Percentiles rank a stretch among this genome's conserved stretches.
Evolutionary conservation across 1,284 basidiomycete genomes (phyloP).

Genomic region (Pascua sp.): DNA sequence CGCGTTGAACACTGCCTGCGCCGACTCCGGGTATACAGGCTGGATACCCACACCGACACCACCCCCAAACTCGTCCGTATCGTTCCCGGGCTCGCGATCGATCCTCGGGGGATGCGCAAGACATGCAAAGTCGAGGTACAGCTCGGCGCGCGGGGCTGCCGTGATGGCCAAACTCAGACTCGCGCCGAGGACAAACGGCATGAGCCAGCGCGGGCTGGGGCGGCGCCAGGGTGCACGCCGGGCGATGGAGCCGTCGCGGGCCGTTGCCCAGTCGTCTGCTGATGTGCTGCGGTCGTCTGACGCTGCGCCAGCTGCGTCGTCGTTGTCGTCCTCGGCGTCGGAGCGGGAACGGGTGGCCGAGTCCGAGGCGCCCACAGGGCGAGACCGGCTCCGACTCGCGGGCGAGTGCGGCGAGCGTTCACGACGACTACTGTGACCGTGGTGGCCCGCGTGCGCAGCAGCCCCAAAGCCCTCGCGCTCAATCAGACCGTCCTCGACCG

Average conservation of each 20-base stretch:
- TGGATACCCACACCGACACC: not conserved
- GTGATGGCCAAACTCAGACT: slow-evolving; percentile 41
- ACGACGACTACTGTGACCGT: no score
- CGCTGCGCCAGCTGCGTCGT: not conserved
- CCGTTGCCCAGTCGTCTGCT: slow-evolving; percentile 25
- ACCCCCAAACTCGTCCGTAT: slow-evolving; percentile 48
- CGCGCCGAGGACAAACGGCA: slow-evolving; percentile 38
- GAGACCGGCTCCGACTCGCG: not conserved
- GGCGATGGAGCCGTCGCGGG: slow-evolving; percentile 27
- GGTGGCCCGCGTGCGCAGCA: not conserved
- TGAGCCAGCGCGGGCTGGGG: slow-evolving; percentile 39
- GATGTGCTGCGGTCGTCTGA: slow-evolving; percentile 8
- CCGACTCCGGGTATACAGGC: not conserved
- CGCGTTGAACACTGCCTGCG: not conserved
- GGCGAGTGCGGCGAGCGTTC: no score
- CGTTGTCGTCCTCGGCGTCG: slow-evolving; percentile 10
- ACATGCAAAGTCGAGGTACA: slow-evolving; percentile 47
- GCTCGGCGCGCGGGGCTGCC: slow-evolving; percentile 38
- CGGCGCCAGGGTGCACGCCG: slow-evolving; percentile 38
- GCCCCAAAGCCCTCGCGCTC: slow-evolving; percentile 1
- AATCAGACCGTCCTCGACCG: not conserved
- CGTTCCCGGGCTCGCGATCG: slow-evolving; percentile 7
- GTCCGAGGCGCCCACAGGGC: no score
- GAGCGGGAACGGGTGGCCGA: no score
- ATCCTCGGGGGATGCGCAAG: slow-evolving; percentile 42